Percentiles rank a stretch among this genome's conserved stretches.
These are phyloP conservation scores for Globisporangium radiosum DNA, from an alignment of 352 stramenopile genomes.

Conservation along the genomic window DNA sequence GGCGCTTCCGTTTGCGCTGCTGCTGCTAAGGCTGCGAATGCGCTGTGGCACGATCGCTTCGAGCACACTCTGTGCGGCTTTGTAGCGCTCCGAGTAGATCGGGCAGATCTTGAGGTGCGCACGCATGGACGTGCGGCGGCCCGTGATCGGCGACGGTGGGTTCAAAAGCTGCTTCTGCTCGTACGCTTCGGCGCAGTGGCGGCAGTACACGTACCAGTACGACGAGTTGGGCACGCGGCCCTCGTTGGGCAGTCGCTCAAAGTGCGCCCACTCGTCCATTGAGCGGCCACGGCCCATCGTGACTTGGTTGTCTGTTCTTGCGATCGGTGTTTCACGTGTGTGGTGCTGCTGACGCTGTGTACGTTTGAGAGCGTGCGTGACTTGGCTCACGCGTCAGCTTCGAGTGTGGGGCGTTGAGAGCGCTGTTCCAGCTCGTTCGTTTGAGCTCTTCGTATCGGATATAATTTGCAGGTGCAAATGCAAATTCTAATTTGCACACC, in stretches of 20 bases:
- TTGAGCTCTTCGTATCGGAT: no score
- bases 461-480: not conserved
- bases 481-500: not conserved
- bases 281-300: conserved; percentile 64
- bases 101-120: conserved; percentile 70
- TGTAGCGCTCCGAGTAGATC: conserved; percentile 63
- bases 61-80: conserved; percentile 35
- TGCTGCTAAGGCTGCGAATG: not conserved
- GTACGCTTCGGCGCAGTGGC: conserved; percentile 55
- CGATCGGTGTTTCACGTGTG: no score
- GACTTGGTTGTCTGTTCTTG: conserved; percentile 18
- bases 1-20: conserved; percentile 4
- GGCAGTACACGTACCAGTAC: conserved; percentile 79
- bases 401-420: no score
- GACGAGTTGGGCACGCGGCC: conserved; percentile 70
- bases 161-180: conserved; percentile 65
- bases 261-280: conserved; percentile 82
- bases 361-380: no score
- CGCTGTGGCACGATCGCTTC: conserved; percentile 17
- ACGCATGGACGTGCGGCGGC: conserved; percentile 66
- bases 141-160: conserved; percentile 48
- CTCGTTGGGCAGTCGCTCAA: conserved; percentile 58
- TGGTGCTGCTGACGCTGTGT: no score
- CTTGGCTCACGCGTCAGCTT: no score
- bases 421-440: no score